These are phyloP conservation scores for Penicillium sp. DNA, from an alignment of 2,329 filamentous ascomycete genomes.

Conservation along the genomic window DNA sequence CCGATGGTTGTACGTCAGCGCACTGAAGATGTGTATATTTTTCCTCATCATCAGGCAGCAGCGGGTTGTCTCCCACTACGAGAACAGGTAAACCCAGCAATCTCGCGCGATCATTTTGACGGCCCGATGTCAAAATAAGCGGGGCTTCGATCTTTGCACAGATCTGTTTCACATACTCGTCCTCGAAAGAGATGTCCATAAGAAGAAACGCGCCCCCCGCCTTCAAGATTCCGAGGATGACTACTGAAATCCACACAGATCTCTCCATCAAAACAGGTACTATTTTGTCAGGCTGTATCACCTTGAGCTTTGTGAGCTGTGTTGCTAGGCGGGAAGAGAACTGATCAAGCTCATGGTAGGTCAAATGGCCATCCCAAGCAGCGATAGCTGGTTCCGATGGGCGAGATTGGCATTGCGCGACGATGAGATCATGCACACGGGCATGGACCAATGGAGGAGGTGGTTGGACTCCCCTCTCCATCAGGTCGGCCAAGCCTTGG, in stretches of 20 bases:
- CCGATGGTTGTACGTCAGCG: neutral
- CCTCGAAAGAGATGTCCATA: neutral
- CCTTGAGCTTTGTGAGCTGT: neutral
- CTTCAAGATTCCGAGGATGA: neutral
- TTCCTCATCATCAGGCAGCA: neutral
- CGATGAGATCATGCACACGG: neutral
- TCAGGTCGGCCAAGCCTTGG: neutral
- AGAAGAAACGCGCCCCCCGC: neutral
- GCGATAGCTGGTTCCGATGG: neutral
- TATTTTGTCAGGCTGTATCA: neutral
- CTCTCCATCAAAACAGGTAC: neutral
- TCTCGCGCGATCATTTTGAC: neutral
- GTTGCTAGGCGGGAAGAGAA: neutral
- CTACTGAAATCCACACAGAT: neutral
- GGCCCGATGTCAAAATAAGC: neutral
- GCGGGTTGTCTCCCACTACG: neutral
- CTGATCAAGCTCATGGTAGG: neutral
- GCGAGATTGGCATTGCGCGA: neutral
- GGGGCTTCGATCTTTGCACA: neutral
- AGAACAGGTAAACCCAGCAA: neutral
- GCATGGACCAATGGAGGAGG: neutral
- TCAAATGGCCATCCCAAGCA: neutral
- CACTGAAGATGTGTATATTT: neutral
- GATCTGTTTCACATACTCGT: neutral
- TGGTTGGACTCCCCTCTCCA: neutral